Evolutionary conservation across 257 asterid species (phyloP), one percentile per base, ranked within the genome.

Genomic region (Hygrophila difformis): DNA sequence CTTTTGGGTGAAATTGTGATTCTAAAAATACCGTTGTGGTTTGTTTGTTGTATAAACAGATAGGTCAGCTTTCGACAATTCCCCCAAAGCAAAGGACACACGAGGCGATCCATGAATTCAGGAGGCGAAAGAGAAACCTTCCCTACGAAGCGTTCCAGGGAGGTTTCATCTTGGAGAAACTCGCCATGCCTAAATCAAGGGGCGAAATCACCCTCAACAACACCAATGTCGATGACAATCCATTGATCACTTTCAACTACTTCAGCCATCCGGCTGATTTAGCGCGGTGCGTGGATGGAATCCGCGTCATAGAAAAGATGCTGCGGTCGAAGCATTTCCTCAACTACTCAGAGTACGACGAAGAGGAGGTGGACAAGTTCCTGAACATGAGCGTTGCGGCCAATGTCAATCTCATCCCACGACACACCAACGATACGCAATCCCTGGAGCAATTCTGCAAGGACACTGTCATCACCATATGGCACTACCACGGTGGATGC

Each of bases 401-500:
- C 17, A 91, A 82, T 28, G 81, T 86, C 11, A 91, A 91, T 45
- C 88, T 91, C 16, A 76, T 86, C 31, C 99, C 99, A 4, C 78
- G 68, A 57, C 93, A 91, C 24, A 86, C 75, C 12, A 83, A 91
- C 24, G 94, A 86, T 61, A 78, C 95, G 0, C n/a, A 63, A 12
- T 86, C 82, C 0, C 52, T 91, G 1, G 81, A 80, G 39, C 99
- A 86, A 74, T 91, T 86, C 47, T 91, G 99, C 53, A 86, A 65
- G 40, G 99, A 91, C 70, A 91, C 99, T 4, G 92, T 86, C n/a
- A 72, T 82, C 58, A 82, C 99, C 2, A 91, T 91, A 24, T 86
- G 99, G 99, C 99, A 91, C 65, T 91, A 86, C 73, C 99, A 91
- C 41, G 96, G 99, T 1, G 99, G 99, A 3, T 86, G 95, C 76